Evolutionary conservation across 2,329 filamentous ascomycete genomes (phyloP), one percentile per base, ranked within the genome.

Genomic region (Alternaria sp.): DNA sequence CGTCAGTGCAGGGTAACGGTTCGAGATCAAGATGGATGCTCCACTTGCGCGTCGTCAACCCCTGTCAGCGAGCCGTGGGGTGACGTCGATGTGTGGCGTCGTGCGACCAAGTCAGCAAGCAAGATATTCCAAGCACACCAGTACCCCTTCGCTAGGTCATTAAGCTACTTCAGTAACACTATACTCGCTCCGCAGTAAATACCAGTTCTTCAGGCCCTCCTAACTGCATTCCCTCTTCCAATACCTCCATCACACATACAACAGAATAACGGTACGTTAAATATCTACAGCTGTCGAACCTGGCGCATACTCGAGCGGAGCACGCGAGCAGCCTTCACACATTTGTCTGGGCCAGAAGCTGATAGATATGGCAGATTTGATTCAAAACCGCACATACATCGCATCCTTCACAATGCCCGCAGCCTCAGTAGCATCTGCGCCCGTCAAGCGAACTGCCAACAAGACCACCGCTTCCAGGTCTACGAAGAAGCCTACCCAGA

Each of bases 11-110:
- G 55, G 58, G 54, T 40, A 61, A 65, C 56, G 64, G 56, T 48
- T 68, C 60, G 66, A 69, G 64, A 66, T 64, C 66, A 66, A 63
- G 66, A 66, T 69, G 55, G 48, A 45, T 45, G 62, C 62, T 67
- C 67, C 67, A 66, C 67, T 63, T 67, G 64, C 66, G 66, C 51
- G 42, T 50, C 56, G 51, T 45, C 39, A 40, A 65, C 58, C 67
- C 68, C 63, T 67, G 68, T 64, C 49, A 53, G 54, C 51, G 60
- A 57, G 60, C 58, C 60, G 62, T 61, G 54, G 60, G 34, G 74
- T 75, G 73, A 75, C 72, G 73, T 74, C 65, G 71, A 33, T 50
- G 49, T 72, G 72, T 75, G 73, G 72, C 72, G 71, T 57, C 57
- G 65, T 69, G 53, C 65, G 56, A 64, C 59, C 50, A 39, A 34